A percentile compares a stretch with the other conserved stretches of the same genome.
These are phyloP conservation scores for Tetrahymena borealis DNA, from an alignment of 73 alveolate genomes.

Conservation along the genomic window DNA sequence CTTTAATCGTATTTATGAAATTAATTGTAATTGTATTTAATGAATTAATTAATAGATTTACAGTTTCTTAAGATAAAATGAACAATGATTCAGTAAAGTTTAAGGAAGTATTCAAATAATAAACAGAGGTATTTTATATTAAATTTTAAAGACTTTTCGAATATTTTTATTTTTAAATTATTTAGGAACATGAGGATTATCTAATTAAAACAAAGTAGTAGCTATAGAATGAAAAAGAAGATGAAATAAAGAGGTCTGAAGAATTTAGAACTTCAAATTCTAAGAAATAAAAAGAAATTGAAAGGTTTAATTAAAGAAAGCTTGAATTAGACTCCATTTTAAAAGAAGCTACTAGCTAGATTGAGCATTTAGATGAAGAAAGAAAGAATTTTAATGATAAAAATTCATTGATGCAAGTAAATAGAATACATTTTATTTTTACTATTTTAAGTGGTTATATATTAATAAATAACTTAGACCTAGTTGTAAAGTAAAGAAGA, in stretches of 20 bases:
- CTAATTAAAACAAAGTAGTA: constrained; percentile 10
- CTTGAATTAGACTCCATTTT: constrained; percentile 15
- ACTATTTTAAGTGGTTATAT: background rate
- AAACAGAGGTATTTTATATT: background rate
- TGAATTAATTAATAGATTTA: background rate
- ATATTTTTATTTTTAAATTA: background rate
- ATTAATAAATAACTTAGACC: background rate
- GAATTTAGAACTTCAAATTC: constrained; percentile 29
- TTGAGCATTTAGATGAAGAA: constrained; percentile 13
- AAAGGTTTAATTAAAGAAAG: constrained; percentile 26
- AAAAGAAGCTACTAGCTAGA: constrained; percentile 15
- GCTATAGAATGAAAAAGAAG: background rate
- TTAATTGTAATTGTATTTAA: background rate
- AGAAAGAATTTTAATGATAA: constrained; percentile 8
- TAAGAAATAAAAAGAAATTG: constrained; percentile 19
- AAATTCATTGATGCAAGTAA: background rate
- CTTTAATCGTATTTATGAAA: background rate
- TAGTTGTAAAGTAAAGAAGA: constrained; percentile 20
- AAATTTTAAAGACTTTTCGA: background rate
- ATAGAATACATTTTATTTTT: background rate
- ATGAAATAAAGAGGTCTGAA: constrained; percentile 15
- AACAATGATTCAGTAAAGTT: background rate
- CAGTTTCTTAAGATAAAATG: background rate
- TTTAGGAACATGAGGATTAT: constrained; percentile 15
- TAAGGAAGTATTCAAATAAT: background rate